A percentile compares a stretch with the other conserved stretches of the same genome.
Evolutionary conservation across 495 filamentous ascomycete species (phyloP).

Genomic region (Aspergillus bridgeri): DNA sequence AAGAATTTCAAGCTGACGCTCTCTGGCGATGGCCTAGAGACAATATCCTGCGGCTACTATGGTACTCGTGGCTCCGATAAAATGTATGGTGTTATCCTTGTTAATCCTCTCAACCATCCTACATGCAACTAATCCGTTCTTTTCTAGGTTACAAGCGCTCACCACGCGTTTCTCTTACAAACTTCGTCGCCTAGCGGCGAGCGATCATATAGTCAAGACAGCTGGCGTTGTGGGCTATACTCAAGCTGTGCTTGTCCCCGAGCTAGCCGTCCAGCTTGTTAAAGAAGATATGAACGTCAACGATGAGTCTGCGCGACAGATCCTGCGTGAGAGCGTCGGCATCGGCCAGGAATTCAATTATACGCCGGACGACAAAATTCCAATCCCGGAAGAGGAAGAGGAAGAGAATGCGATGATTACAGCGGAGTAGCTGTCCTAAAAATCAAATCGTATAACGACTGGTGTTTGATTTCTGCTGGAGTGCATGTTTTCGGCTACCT

Average conservation of each 20-base stretch:
- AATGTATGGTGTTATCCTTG: constrained; percentile 43
- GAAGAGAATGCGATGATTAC: background rate
- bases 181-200: constrained; percentile 59
- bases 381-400: constrained; percentile 28
- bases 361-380: constrained; percentile 56
- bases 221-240: constrained; percentile 73
- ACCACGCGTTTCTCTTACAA: constrained; percentile 56
- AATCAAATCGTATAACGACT: background rate
- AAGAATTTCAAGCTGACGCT: constrained; percentile 55
- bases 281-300: constrained; percentile 79
- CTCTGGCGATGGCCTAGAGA: constrained; percentile 34
- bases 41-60: constrained; percentile 76
- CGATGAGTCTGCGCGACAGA: constrained; percentile 59
- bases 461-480: background rate
- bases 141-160: constrained; percentile 56
- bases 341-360: constrained; percentile 75
- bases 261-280: constrained; percentile 72
- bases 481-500: background rate
- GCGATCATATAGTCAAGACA: constrained; percentile 65
- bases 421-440: background rate
- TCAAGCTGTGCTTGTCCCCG: constrained; percentile 82
- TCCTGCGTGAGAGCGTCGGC: constrained; percentile 71
- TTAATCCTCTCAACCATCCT: background rate
- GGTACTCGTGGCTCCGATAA: constrained; percentile 70
- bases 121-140: background rate